These are phyloP conservation scores for Blastocystis sp. DNA, from an alignment of 352 stramenopile genomes.

Conservation along the genomic window DNA sequence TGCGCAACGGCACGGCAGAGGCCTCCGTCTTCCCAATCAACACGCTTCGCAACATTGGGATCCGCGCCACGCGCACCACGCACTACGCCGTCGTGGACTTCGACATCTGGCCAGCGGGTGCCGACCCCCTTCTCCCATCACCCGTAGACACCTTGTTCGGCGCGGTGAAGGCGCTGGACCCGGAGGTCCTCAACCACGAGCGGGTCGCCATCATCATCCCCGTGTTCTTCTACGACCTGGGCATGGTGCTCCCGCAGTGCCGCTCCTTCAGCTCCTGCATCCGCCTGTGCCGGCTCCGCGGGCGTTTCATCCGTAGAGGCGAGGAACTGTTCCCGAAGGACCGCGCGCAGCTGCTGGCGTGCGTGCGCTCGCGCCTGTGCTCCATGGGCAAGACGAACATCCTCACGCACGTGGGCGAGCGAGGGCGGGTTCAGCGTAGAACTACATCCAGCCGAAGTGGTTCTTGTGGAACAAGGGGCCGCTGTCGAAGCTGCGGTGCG, in stretches of 20 bases:
- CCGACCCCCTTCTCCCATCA: background rate
- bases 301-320: slow-evolving; percentile 17
- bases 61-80: background rate
- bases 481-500: background rate
- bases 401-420: background rate
- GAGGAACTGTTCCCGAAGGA: slow-evolving; percentile 27
- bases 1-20: slow-evolving; percentile 28
- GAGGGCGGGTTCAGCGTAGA: background rate
- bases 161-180: background rate
- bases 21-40: slow-evolving; percentile 33
- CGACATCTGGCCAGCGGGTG: slow-evolving; percentile 16
- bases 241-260: slow-evolving; percentile 9
- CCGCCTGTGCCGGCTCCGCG: background rate
- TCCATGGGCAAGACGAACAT: background rate
- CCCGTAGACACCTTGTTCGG: slow-evolving; percentile 5
- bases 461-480: background rate
- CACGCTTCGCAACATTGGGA: slow-evolving; percentile 42
- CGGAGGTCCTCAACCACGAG: background rate
- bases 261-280: slow-evolving; percentile 25
- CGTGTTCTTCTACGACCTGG: slow-evolving; percentile 27
- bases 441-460: slow-evolving; percentile 14
- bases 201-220: slow-evolving; percentile 36
- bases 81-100: slow-evolving; percentile 57
- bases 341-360: background rate
- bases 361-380: slow-evolving; percentile 18